Conservation (phyloP, 2,329 filamentous ascomycete species). For the Cladosporium sp. region DNA sequence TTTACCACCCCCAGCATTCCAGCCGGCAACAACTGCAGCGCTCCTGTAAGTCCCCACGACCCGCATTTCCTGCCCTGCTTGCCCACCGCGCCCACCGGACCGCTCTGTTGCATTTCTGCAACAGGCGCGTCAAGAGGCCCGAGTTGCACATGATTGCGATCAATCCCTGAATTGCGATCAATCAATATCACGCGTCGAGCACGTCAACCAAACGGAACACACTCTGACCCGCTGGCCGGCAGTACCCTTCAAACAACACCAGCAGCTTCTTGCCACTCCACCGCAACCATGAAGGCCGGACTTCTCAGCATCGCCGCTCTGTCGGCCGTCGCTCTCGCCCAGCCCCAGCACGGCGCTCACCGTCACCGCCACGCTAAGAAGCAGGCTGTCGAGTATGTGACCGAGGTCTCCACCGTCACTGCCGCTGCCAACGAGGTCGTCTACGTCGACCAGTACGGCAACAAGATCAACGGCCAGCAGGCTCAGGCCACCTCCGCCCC, state of each 20-base stretch:
- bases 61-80: neutral
- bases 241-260: conserved; percentile 12
- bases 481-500: neutral
- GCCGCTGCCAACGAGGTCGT: conserved; percentile 47
- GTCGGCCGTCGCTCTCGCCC: conserved; percentile 20
- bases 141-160: neutral
- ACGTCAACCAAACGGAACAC: neutral
- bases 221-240: conserved; percentile 20
- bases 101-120: neutral
- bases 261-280: neutral
- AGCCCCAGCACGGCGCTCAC: conserved; percentile 24
- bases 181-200: neutral
- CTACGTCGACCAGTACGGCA: conserved; percentile 54
- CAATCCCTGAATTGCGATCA: neutral
- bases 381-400: conserved; percentile 30
- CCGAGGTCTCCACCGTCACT: conserved; percentile 32
- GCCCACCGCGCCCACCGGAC: neutral
- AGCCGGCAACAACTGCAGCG: neutral
- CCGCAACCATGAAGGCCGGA: conserved; percentile 27
- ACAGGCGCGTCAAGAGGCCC: neutral
- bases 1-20: neutral
- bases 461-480: conserved; percentile 32
- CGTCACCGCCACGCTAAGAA: conserved; percentile 32
- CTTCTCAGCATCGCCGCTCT: conserved; percentile 24
- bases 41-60: neutral